These are phyloP conservation scores for Entonaema liquescens DNA, from an alignment of 495 filamentous ascomycete genomes.

Conservation along the genomic window DNA sequence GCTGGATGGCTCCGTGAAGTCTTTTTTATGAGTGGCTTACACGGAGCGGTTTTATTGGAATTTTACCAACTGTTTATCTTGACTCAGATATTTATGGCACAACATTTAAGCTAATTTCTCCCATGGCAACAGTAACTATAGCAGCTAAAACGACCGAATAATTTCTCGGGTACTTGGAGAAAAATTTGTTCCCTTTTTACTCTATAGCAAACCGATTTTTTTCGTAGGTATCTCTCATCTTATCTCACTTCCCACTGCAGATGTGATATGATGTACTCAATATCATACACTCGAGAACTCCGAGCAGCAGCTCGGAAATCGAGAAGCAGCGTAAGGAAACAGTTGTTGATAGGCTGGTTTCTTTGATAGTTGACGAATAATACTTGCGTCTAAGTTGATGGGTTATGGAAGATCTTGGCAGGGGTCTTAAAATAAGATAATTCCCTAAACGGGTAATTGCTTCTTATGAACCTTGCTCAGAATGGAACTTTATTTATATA, in stretches of 20 bases:
- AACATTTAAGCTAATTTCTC: neutral
- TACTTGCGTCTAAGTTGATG: neutral
- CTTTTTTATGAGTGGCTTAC: neutral
- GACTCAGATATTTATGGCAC: neutral
- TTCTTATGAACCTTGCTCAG: neutral
- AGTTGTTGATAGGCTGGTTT: conserved; percentile 3
- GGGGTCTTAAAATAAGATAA: neutral
- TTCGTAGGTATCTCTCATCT: neutral
- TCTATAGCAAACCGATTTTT: neutral
- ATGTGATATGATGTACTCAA: neutral
- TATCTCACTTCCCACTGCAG: neutral
- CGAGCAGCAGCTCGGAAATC: conserved; percentile 32
- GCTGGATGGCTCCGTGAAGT: neutral
- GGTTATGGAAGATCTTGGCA: neutral
- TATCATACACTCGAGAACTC: too few relatives aligned
- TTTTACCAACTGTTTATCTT: neutral
- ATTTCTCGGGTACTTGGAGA: neutral
- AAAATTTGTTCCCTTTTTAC: neutral
- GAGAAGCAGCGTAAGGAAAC: neutral
- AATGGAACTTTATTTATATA: neutral
- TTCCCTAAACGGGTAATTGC: neutral
- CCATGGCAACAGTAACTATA: neutral
- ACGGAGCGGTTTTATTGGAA: neutral
- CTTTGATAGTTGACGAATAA: neutral
- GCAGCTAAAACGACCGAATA: neutral